A percentile compares a stretch with the other conserved stretches of the same genome.
phyloP scores from a whole-genome alignment of 495 filamentous ascomycete species.

The Talaromyces nanjingensis region DNA sequence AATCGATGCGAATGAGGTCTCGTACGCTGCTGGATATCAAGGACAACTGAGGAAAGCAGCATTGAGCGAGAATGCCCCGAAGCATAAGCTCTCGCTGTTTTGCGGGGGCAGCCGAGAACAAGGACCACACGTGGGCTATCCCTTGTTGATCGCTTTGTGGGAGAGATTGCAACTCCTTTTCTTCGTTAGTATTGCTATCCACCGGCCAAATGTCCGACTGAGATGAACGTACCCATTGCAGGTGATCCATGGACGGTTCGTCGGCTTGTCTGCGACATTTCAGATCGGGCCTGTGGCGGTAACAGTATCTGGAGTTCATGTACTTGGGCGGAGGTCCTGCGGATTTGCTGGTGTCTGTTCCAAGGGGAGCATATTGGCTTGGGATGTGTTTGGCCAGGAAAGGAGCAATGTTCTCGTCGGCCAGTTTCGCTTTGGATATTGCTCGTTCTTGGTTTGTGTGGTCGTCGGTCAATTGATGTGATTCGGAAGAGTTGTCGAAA shows the following conservation, averaged over 20 bases:
- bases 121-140: constrained; percentile 90
- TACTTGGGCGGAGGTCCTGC: constrained; percentile 26
- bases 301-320: constrained; percentile 85
- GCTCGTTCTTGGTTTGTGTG: constrained; percentile 6
- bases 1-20: constrained; percentile 94
- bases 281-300: constrained; percentile 87
- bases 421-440: constrained; percentile 35
- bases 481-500: constrained; percentile 2
- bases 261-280: constrained; percentile 90
- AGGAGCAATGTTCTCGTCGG: constrained; percentile 58
- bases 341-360: constrained; percentile 29
- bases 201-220: constrained; percentile 5
- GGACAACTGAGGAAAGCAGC: constrained; percentile 95
- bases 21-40: constrained; percentile 79
- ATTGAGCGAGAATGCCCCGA: constrained; percentile 88
- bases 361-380: constrained; percentile 67
- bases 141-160: constrained; percentile 81
- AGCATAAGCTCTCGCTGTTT: constrained; percentile 95
- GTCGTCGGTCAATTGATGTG: constrained; percentile 1
- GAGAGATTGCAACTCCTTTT: constrained; percentile 71
- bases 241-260: constrained; percentile 89
- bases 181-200: constrained; percentile 12
- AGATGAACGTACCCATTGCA: constrained; percentile 63
- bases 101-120: constrained; percentile 91
- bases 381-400: constrained; percentile 85